Evolutionary conservation across 805 yeast species (phyloP).

Genomic region (Candida tibetensis): DNA sequence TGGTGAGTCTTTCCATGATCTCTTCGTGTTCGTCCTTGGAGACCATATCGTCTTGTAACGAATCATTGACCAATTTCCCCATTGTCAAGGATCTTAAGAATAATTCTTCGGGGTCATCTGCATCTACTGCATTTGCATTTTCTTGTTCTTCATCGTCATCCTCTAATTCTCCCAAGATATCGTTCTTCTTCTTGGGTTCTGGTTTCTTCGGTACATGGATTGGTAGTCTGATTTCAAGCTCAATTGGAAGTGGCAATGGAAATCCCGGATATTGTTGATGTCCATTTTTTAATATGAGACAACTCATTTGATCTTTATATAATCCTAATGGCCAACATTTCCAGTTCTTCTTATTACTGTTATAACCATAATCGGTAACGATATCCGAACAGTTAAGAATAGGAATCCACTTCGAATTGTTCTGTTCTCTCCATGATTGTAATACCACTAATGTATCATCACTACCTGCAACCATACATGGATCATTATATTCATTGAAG

Average conservation of each 20-base stretch:
- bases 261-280: conserved; percentile 63
- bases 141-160: conserved; percentile 27
- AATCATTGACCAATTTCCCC: conserved; percentile 61
- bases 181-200: conserved; percentile 23
- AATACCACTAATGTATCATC: conserved; percentile 71
- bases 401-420: conserved; percentile 87
- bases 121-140: conserved; percentile 19
- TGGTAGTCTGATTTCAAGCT: conserved; percentile 69
- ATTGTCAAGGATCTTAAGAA: conserved; percentile 57
- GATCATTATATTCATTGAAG: conserved; percentile 87
- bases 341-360: conserved; percentile 49
- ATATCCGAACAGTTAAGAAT: conserved; percentile 56
- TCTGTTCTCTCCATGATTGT: conserved; percentile 71
- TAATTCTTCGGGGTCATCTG: conserved; percentile 57
- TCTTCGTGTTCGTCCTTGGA: conserved; percentile 36
- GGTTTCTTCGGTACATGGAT: conserved; percentile 29
- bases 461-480: conserved; percentile 72
- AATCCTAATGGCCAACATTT: conserved; percentile 88
- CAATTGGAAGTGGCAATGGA: conserved; percentile 84
- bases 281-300: conserved; percentile 68
- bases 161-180: conserved; percentile 22
- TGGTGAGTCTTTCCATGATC: conserved; percentile 48
- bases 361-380: conserved; percentile 47
- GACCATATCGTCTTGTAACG: conserved; percentile 30
- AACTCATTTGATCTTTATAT: conserved; percentile 64